A percentile compares a stretch with the other conserved stretches of the same genome.
Evolutionary conservation across 73 alveolate genomes (phyloP).

Genomic region (Tetrahymena elliotti): DNA sequence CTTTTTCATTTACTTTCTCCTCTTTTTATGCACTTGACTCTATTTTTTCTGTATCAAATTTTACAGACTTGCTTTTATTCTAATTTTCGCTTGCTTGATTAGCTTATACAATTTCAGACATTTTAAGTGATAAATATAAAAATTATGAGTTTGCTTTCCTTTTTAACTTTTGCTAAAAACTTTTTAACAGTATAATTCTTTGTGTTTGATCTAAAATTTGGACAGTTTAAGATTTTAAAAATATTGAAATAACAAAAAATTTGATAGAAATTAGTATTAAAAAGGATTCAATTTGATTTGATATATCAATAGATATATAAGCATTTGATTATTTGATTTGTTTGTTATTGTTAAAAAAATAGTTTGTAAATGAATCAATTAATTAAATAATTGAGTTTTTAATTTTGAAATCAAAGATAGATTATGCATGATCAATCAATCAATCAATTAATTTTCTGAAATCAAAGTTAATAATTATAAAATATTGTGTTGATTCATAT

Average conservation of each 20-base stretch:
- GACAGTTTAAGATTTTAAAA: neutral
- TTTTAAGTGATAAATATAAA: neutral
- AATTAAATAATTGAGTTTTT: neutral
- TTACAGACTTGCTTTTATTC: neutral
- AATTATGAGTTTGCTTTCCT: neutral
- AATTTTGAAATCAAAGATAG: neutral
- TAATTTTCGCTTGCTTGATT: neutral
- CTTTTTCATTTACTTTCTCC: neutral
- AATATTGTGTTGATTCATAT: neutral
- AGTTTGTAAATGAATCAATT: neutral
- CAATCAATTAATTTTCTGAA: neutral
- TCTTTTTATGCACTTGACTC: neutral
- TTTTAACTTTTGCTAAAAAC: neutral
- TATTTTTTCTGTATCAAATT: neutral
- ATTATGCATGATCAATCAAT: neutral
- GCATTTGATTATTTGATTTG: too few species aligned
- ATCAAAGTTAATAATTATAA: neutral
- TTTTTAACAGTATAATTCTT: neutral
- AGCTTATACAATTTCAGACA: neutral
- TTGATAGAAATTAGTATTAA: neutral
- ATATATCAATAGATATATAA: neutral
- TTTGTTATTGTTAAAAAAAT: neutral
- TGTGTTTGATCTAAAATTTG: neutral
- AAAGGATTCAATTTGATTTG: neutral
- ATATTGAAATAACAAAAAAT: neutral